Conservation (phyloP, 2,329 filamentous ascomycete genomes). For the Ceratocystis papillata region DNA sequence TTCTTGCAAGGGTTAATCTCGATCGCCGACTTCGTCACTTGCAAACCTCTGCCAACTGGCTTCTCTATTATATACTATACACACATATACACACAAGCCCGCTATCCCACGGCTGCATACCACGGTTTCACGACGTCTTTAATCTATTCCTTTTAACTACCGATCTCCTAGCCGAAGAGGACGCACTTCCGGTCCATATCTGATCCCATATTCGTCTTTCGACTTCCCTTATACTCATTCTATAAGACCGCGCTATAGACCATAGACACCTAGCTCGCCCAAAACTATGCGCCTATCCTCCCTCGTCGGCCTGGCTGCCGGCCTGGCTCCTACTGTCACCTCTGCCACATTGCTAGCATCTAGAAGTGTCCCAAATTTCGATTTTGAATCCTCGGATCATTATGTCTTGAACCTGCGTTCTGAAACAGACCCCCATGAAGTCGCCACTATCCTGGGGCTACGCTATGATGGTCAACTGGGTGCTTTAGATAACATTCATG, state of each 20-base stretch:
- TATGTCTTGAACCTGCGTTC: slow-evolving; percentile 78
- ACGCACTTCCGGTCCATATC: background rate
- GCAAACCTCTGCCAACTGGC: background rate
- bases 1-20: slow-evolving; percentile 1
- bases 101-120: background rate
- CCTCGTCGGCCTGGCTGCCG: slow-evolving; percentile 43
- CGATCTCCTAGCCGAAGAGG: background rate
- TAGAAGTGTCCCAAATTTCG: slow-evolving; percentile 32
- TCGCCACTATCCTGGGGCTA: slow-evolving; percentile 64
- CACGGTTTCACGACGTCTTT: background rate
- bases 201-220: background rate
- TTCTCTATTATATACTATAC: background rate
- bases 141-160: background rate
- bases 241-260: background rate
- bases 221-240: background rate
- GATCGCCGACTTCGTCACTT: background rate
- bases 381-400: slow-evolving; percentile 77
- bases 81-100: background rate
- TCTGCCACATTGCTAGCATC: slow-evolving; percentile 41
- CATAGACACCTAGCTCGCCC: background rate
- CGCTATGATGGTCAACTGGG: slow-evolving; percentile 72
- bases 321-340: slow-evolving; percentile 38
- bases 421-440: slow-evolving; percentile 51
- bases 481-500: slow-evolving; percentile 67
- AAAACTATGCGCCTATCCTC: slow-evolving; percentile 42